Conservation (phyloP, 2,329 filamentous ascomycete species). For the Trichoderma pleuroti region DNA sequence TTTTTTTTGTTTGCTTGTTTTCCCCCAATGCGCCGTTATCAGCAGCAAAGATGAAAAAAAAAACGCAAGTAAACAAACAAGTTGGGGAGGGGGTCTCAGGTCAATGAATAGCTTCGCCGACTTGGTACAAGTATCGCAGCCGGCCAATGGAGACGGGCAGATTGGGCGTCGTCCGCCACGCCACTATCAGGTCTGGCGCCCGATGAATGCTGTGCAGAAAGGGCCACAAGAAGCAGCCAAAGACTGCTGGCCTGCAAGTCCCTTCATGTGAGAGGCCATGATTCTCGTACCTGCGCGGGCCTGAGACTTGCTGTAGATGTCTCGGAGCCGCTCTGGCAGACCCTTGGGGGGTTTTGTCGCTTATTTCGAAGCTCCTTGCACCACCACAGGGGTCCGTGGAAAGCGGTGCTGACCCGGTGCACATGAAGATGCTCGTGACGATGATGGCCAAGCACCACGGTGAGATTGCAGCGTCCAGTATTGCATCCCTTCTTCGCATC, state of each 20-base stretch:
- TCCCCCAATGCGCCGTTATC: neutral
- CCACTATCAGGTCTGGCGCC: neutral
- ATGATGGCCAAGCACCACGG: neutral
- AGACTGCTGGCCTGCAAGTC: neutral
- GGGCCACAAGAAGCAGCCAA: neutral
- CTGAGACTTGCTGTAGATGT: conserved; percentile 3
- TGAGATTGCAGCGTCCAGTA: neutral
- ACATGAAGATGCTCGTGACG: neutral
- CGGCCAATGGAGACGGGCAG: neutral
- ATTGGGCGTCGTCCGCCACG: neutral
- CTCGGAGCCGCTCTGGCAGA: neutral
- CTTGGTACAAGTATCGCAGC: neutral
- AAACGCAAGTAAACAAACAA: neutral
- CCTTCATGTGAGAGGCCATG: neutral
- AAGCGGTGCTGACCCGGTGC: neutral
- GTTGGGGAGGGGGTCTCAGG: neutral
- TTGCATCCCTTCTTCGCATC: neutral
- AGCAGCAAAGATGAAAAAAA: neutral
- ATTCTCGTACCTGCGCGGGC: conserved; percentile 11
- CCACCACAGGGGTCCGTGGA: neutral
- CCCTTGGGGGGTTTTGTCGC: neutral
- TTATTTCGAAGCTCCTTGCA: neutral
- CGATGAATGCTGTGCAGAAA: neutral
- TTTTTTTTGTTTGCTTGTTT: neutral
- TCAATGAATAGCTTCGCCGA: neutral